Evolutionary conservation across 2,329 filamentous ascomycete genomes (phyloP).

Genomic region (Erysiphe pulchra): DNA sequence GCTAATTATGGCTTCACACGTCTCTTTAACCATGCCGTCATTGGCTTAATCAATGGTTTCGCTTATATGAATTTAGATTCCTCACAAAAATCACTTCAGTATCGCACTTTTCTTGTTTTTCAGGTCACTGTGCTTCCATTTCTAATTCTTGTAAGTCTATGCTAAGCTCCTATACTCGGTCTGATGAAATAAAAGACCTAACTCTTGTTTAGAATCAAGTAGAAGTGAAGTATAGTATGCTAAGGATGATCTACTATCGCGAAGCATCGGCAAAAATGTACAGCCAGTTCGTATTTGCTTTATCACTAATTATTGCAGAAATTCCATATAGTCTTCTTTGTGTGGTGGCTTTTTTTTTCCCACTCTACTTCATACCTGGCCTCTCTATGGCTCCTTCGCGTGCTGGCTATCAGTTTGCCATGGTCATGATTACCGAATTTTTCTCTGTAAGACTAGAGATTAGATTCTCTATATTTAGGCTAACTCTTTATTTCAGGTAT

Average conservation of each 20-base stretch:
- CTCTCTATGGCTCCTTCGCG: slow-evolving; percentile 35
- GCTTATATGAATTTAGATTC: slow-evolving; percentile 57
- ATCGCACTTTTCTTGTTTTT: slow-evolving; percentile 76
- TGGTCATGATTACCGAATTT: slow-evolving; percentile 58
- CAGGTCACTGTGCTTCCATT: slow-evolving; percentile 66
- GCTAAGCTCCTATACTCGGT: background rate
- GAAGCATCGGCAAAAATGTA: slow-evolving; percentile 75
- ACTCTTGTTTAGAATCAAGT: slow-evolving; percentile 31
- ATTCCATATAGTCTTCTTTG: slow-evolving; percentile 65
- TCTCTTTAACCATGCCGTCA: slow-evolving; percentile 59
- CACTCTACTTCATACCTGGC: slow-evolving; percentile 63
- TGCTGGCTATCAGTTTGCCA: slow-evolving; percentile 70
- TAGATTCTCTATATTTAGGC: background rate
- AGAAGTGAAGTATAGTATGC: slow-evolving; percentile 60
- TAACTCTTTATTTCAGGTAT: slow-evolving; percentile 13
- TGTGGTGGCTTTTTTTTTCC: slow-evolving; percentile 56
- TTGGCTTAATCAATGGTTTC: slow-evolving; percentile 54
- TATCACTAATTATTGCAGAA: slow-evolving; percentile 58
- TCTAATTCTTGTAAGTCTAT: slow-evolving; percentile 32
- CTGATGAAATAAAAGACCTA: background rate
- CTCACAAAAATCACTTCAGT: slow-evolving; percentile 52
- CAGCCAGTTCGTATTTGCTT: slow-evolving; percentile 50
- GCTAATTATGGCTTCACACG: slow-evolving; percentile 78
- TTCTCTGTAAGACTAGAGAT: slow-evolving; percentile 34
- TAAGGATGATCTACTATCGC: slow-evolving; percentile 61